phyloP scores from a whole-genome alignment of 2,329 filamentous ascomycete genomes.

The Tolypocladium tundrense region DNA sequence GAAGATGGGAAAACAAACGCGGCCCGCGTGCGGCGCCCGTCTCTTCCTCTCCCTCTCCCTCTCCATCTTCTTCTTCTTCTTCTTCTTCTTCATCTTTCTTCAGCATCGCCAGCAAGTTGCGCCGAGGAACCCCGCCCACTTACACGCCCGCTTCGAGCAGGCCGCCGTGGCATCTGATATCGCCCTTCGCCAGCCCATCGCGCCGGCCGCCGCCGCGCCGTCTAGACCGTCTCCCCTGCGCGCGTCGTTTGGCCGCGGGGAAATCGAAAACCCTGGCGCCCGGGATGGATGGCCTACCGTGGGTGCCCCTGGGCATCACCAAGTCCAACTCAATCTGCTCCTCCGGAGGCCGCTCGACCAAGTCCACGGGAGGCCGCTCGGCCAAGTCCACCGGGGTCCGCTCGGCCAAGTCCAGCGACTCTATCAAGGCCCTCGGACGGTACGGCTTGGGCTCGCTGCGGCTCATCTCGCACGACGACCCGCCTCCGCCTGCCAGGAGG shows the following conservation, averaged over 20 bases:
- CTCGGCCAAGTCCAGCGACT: constrained; percentile 25
- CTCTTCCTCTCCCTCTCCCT: neutral
- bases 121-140: neutral
- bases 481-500: constrained; percentile 12
- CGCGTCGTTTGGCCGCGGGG: neutral
- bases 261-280: neutral
- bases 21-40: neutral
- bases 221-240: neutral
- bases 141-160: too few species aligned
- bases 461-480: constrained; percentile 20
- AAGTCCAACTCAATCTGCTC: constrained; percentile 24
- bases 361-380: constrained; percentile 12
- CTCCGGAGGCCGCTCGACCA: constrained; percentile 16
- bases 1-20: neutral
- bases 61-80: neutral
- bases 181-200: too few species aligned
- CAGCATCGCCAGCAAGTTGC: neutral
- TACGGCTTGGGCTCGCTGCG: constrained; percentile 32
- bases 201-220: too few species aligned
- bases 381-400: constrained; percentile 14
- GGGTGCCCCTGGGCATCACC: constrained; percentile 15
- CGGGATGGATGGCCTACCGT: neutral
- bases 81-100: neutral
- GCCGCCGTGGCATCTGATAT: too few species aligned
- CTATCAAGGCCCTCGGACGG: constrained; percentile 26